These are phyloP conservation scores for Centaurea solstitialis DNA, from an alignment of 129 eudicot genomes.

Conservation along the genomic window DNA sequence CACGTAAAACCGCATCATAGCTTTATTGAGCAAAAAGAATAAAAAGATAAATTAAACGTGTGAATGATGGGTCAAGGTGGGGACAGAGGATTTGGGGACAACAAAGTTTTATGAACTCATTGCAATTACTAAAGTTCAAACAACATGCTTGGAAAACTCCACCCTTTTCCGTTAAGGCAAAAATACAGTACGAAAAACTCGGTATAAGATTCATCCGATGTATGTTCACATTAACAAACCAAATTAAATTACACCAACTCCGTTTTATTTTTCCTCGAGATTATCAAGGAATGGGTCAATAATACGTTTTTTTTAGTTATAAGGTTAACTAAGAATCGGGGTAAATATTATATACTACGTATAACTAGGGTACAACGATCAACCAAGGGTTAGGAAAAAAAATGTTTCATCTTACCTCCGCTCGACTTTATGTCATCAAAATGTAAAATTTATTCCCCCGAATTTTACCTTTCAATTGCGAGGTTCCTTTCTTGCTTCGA, in stretches of 20 bases:
- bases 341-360: background rate
- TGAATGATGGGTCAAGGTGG: no score
- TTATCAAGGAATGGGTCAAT: conserved; percentile 22
- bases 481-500: conserved; percentile 7
- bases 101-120: background rate
- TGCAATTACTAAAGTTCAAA: background rate
- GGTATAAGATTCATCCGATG: background rate
- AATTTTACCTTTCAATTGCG: conserved; percentile 11
- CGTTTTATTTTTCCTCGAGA: conserved; percentile 9
- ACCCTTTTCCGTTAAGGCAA: no score
- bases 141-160: no score
- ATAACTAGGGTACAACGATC: conserved; percentile 26
- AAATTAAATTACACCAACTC: conserved; percentile 18
- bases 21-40: background rate
- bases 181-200: background rate
- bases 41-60: background rate
- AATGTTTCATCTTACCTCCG: conserved; percentile 23
- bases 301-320: conserved; percentile 9
- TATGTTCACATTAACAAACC: background rate
- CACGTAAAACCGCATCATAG: background rate
- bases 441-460: conserved; percentile 18
- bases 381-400: background rate
- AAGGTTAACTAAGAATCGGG: conserved; percentile 19
- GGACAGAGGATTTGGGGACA: no score
- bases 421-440: conserved; percentile 1